Evolutionary conservation across 176 grass and related monocot genomes (phyloP).

Genomic region (Rhynchospora breviuscula): DNA sequence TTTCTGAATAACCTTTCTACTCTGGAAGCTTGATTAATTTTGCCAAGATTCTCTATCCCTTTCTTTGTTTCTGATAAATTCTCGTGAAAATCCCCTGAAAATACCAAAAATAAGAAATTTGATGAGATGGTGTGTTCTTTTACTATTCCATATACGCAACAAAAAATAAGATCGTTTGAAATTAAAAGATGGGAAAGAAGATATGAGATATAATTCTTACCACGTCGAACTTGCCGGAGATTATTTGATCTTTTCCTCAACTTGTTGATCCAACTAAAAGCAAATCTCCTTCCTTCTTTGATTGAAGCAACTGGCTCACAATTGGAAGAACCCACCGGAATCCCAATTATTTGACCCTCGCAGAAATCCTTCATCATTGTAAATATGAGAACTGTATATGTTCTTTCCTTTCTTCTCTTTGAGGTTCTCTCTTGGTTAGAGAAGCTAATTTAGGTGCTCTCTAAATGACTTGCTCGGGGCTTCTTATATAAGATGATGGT

Average conservation of each 20-base stretch:
- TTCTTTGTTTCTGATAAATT: constrained; percentile 71
- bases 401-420: background rate
- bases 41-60: constrained; percentile 67
- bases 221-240: constrained; percentile 17
- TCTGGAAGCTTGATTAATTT: constrained; percentile 57
- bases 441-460: background rate
- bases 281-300: constrained; percentile 21
- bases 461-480: background rate
- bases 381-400: constrained; percentile 24
- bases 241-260: constrained; percentile 5
- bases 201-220: constrained; percentile 10
- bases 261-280: constrained; percentile 26
- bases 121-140: background rate
- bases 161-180: background rate
- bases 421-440: background rate
- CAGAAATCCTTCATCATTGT: constrained; percentile 7
- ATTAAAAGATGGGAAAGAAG: background rate
- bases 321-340: constrained; percentile 41
- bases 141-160: background rate
- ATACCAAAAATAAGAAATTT: background rate
- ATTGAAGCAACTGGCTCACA: constrained; percentile 26
- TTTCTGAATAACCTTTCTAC: constrained; percentile 67
- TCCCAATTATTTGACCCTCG: constrained; percentile 46
- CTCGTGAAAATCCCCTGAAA: constrained; percentile 44
- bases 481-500: constrained; percentile 5